A percentile compares a stretch with the other conserved stretches of the same genome.
Evolutionary conservation across 1,139 yeast species (phyloP).

Genomic region (Magnusiomyces ingens): DNA sequence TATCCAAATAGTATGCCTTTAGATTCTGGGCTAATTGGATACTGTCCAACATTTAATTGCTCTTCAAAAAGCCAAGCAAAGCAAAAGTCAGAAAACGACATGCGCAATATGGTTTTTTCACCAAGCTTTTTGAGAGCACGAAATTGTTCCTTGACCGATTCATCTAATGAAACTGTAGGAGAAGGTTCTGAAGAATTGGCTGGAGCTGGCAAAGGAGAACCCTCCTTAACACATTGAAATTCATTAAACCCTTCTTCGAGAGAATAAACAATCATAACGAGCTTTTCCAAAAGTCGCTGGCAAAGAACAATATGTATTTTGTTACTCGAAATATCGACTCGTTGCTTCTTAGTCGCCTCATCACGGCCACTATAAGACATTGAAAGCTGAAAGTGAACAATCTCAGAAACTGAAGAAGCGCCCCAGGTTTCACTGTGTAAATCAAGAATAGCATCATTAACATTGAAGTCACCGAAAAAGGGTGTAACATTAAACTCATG

Average conservation of each 20-base stretch:
- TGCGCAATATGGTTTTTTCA: conserved; percentile 40
- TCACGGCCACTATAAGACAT: conserved; percentile 11
- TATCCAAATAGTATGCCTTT: conserved; percentile 77
- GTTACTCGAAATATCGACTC: conserved; percentile 23
- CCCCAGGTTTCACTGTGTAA: conserved; percentile 16
- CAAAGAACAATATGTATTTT: conserved; percentile 21
- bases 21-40: conserved; percentile 33
- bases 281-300: conserved; percentile 21
- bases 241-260: conserved; percentile 17
- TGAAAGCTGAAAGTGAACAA: conserved; percentile 14
- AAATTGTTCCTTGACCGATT: conserved; percentile 10
- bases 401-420: conserved; percentile 14
- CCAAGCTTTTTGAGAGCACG: conserved; percentile 19
- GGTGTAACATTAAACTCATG: conserved; percentile 9
- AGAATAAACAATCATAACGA: conserved; percentile 16
- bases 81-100: conserved; percentile 61
- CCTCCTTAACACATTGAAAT: conserved; percentile 5
- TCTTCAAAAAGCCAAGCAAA: conserved; percentile 66
- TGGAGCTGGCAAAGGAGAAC: background rate
- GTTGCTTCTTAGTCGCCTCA: conserved; percentile 11
- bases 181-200: background rate
- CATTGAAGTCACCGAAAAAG: conserved; percentile 6
- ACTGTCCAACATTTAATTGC: conserved; percentile 21
- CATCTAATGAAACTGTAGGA: background rate
- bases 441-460: conserved; percentile 12